phyloP scores from a whole-genome alignment of 352 stramenopile species.

The Phytopythium chamaehyphon region DNA sequence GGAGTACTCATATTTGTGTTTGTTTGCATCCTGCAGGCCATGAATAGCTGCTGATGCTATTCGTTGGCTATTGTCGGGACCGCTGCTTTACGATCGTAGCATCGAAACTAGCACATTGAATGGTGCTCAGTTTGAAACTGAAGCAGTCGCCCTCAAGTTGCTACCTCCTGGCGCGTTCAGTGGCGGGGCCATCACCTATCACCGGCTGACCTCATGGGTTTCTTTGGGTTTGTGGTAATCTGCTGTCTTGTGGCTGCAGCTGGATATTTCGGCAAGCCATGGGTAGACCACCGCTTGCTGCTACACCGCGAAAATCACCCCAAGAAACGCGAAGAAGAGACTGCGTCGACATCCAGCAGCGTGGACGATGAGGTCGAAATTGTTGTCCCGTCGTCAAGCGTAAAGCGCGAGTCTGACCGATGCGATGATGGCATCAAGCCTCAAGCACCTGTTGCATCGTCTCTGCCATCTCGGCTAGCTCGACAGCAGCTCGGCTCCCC shows the following conservation, averaged over 20 bases:
- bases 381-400: constrained; percentile 28
- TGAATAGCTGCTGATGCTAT: too few species aligned
- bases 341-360: not conserved
- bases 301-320: constrained; percentile 15
- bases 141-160: not conserved
- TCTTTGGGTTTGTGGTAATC: constrained; percentile 15
- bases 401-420: constrained; percentile 5
- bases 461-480: constrained; percentile 2
- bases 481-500: constrained; percentile 22
- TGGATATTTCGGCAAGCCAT: constrained; percentile 19
- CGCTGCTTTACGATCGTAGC: too few species aligned
- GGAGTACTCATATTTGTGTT: not conserved
- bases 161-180: too few species aligned
- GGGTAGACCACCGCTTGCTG: constrained; percentile 14
- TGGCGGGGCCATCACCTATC: too few species aligned
- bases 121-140: not conserved
- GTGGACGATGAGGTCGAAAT: constrained; percentile 31
- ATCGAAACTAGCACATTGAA: too few species aligned
- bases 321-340: constrained; percentile 30
- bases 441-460: not conserved
- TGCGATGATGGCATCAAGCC: not conserved
- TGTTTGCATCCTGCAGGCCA: not conserved
- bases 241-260: constrained; percentile 23
- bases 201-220: constrained; percentile 9
- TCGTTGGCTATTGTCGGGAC: too few species aligned